These are phyloP conservation scores for Metarhizium brunneum DNA, from an alignment of 2,329 filamentous ascomycete genomes.

Conservation along the genomic window DNA sequence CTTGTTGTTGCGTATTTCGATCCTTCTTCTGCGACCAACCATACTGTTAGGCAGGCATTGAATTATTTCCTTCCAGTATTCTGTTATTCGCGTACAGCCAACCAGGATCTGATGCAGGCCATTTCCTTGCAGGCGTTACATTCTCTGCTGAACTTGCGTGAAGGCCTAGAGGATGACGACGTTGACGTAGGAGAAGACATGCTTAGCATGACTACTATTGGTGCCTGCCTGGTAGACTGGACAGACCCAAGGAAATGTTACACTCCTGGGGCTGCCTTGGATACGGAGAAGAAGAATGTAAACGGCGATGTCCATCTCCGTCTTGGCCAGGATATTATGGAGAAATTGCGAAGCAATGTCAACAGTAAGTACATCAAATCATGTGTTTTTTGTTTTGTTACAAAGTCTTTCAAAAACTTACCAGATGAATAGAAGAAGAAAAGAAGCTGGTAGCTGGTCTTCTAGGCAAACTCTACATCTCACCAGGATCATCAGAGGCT, in stretches of 20 bases:
- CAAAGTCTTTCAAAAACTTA: conserved; percentile 15
- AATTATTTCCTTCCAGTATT: conserved; percentile 95
- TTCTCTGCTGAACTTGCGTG: conserved; percentile 62
- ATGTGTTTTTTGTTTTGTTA: too few relatives aligned
- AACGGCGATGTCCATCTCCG: conserved; percentile 74
- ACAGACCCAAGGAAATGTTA: conserved; percentile 81
- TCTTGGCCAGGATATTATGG: conserved; percentile 68
- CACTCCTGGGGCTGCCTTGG: conserved; percentile 37
- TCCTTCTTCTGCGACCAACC: conserved; percentile 69
- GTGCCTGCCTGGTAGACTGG: conserved; percentile 84
- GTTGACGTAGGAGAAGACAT: conserved; percentile 68
- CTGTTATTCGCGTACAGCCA: conserved; percentile 74
- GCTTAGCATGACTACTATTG: conserved; percentile 69
- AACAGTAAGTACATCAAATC: conserved; percentile 45
- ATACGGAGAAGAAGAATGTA: conserved; percentile 53
- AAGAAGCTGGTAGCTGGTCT: conserved; percentile 72
- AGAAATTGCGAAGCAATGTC: conserved; percentile 57
- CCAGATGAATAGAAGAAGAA: conserved; percentile 57
- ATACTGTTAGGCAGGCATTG: conserved; percentile 74
- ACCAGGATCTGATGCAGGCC: conserved; percentile 70
- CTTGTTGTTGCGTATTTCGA: conserved; percentile 85
- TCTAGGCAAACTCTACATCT: conserved; percentile 74
- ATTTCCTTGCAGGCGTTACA: conserved; percentile 69
- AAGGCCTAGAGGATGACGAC: conserved; percentile 65
- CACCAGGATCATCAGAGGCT: conserved; percentile 51